Base-by-base conservation (phyloP, 1,284 basidiomycete genomes). In the Moesziomyces antarcticus region DNA sequence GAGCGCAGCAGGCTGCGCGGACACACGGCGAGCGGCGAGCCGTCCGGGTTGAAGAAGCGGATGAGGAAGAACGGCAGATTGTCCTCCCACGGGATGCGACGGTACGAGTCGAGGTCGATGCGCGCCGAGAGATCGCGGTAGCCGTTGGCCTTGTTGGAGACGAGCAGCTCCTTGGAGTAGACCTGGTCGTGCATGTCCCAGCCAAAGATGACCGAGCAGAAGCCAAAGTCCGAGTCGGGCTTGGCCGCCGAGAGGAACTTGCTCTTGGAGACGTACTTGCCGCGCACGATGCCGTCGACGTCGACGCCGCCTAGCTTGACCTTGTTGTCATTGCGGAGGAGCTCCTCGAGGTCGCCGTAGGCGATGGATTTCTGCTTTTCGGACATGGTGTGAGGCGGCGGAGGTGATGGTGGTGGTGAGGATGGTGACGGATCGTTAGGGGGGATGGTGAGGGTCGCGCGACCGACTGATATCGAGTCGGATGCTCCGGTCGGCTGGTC, bases 51-150 rank as follows among this genome's bases (percentile, higher is more conserved):
- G 52, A 92, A 82, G 86, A 97, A 98, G 5, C 91, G 91, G 37
- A 96, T 88, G 5, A 99, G 87, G 87, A 98, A 98, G 86, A 98
- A 93, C 0, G 95, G 93, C 3, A 94, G 89, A 73, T 95, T 88
- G 78, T 91, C 87, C 84, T 98, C 94, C 94, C 94, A 97, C 60
- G 93, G 92, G 55, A 97, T 91, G 20, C 92, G 89, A 18, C 96
- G 90, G 82, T 80, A 83, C 0, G 92, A 93, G 0, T 90, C 89
- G 20, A 96, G 87, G 82, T 97, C 94, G 66, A 97, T 91, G 47
- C 87, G 85, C 11, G 94, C 94, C 27, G 92, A 86, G 30, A 99
- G 85, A 82, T 99, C 95, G 18, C 90, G 89, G 84, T 94, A 98
- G 0, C 96, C 96, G 78, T 97, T 98, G 24, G 88, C 88, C 78